These are phyloP conservation scores for Rhinocladiella similis DNA, from an alignment of 2,329 filamentous ascomycete genomes.

Conservation along the genomic window DNA sequence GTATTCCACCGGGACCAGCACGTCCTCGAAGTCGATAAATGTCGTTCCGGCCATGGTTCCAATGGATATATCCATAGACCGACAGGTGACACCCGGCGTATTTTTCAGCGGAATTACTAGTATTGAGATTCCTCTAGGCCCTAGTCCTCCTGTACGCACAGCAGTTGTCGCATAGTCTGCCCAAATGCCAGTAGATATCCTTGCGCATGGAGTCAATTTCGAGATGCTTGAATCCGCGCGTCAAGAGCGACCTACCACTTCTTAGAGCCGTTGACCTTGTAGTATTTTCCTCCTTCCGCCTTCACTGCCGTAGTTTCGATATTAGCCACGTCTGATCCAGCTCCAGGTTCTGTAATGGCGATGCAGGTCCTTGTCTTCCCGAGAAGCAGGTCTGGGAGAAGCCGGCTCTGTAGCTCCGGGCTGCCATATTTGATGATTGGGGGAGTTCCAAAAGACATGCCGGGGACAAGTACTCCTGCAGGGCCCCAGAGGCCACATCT, in stretches of 20 bases:
- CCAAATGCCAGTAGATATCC: slow-evolving; percentile 74
- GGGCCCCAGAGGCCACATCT: slow-evolving; percentile 67
- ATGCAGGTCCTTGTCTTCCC: slow-evolving; percentile 70
- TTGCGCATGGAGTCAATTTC: too few relatives aligned
- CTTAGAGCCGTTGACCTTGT: slow-evolving; percentile 73
- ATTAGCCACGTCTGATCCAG: slow-evolving; percentile 71
- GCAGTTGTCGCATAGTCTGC: slow-evolving; percentile 68
- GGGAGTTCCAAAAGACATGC: slow-evolving; percentile 71
- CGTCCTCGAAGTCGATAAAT: slow-evolving; percentile 73
- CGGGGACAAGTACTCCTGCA: slow-evolving; percentile 57
- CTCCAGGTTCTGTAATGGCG: slow-evolving; percentile 75
- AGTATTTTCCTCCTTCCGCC: slow-evolving; percentile 62
- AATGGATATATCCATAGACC: slow-evolving; percentile 65
- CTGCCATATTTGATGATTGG: slow-evolving; percentile 69
- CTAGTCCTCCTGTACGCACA: slow-evolving; percentile 66
- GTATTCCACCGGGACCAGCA: slow-evolving; percentile 69
- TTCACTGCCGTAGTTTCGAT: slow-evolving; percentile 67
- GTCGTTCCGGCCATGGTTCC: slow-evolving; percentile 67
- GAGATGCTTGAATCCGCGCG: too few relatives aligned
- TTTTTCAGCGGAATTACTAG: slow-evolving; percentile 68
- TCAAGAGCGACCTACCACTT: too few relatives aligned
- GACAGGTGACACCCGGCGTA: slow-evolving; percentile 65
- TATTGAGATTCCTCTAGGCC: slow-evolving; percentile 62
- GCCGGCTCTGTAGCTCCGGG: slow-evolving; percentile 60
- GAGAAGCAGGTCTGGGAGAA: slow-evolving; percentile 66